These are phyloP conservation scores for Melanomma pulvis-pyrius DNA, from an alignment of 495 filamentous ascomycete genomes.

Conservation along the genomic window DNA sequence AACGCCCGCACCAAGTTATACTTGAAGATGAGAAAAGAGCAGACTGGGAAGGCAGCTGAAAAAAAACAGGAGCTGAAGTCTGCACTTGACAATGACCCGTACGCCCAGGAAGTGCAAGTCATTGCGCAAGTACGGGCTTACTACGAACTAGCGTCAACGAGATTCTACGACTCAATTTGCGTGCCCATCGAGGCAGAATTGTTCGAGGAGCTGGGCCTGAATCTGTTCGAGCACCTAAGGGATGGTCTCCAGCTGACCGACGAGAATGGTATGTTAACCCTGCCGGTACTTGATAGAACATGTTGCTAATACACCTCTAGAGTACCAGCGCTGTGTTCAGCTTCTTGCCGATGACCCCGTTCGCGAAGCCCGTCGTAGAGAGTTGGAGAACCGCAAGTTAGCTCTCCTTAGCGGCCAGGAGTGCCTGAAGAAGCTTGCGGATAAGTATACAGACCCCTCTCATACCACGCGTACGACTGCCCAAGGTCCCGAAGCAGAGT, in stretches of 20 bases:
- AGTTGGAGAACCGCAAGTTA: conserved; percentile 49
- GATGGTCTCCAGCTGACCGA: conserved; percentile 45
- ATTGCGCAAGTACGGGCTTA: conserved; percentile 56
- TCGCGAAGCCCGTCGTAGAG: conserved; percentile 47
- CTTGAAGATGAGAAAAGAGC: conserved; percentile 11
- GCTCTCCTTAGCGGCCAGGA: conserved; percentile 53
- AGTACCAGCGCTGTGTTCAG: conserved; percentile 46
- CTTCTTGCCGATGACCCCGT: conserved; percentile 57
- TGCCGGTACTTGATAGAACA: not conserved
- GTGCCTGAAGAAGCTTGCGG: conserved; percentile 42
- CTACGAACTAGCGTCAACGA: conserved; percentile 55
- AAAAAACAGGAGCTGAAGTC: conserved; percentile 4
- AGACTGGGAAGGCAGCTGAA: conserved; percentile 3
- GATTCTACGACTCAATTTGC: conserved; percentile 56
- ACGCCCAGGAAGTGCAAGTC: conserved; percentile 52
- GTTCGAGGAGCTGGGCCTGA: conserved; percentile 49
- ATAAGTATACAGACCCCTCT: conserved; percentile 13
- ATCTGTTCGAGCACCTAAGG: conserved; percentile 47
- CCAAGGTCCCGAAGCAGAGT: too few species aligned
- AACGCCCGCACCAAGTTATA: conserved; percentile 13
- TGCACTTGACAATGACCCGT: conserved; percentile 45
- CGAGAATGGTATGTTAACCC: conserved; percentile 26
- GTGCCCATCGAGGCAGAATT: conserved; percentile 53
- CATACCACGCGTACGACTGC: not conserved
- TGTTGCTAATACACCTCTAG: conserved; percentile 34